These are phyloP conservation scores for Davidsoniella eucalypti DNA, from an alignment of 2,329 filamentous ascomycete genomes.

Conservation along the genomic window DNA sequence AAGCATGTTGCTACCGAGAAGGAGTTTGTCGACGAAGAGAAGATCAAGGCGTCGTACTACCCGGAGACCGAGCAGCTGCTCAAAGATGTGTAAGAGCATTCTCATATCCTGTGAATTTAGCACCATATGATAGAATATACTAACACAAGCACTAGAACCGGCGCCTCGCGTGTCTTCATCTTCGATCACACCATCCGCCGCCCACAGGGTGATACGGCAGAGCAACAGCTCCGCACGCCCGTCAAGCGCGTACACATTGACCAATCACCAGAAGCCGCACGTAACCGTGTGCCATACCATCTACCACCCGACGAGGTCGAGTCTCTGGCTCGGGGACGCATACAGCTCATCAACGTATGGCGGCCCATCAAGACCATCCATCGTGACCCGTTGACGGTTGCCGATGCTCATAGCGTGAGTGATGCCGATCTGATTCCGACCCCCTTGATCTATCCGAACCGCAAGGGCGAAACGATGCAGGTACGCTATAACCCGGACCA, in stretches of 20 bases:
- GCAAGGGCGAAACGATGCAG: slow-evolving; percentile 31
- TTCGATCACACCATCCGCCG: slow-evolving; percentile 60
- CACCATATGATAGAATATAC: slow-evolving; percentile 15
- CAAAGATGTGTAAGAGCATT: slow-evolving; percentile 26
- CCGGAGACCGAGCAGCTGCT: slow-evolving; percentile 52
- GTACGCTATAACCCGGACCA: slow-evolving; percentile 27
- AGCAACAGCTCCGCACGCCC: slow-evolving; percentile 32
- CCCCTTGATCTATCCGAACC: slow-evolving; percentile 32
- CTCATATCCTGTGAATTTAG: slow-evolving; percentile 11
- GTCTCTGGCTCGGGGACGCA: slow-evolving; percentile 22
- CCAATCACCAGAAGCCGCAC: slow-evolving; percentile 32
- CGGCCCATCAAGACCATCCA: slow-evolving; percentile 28
- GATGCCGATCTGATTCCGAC: slow-evolving; percentile 35
- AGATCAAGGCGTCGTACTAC: slow-evolving; percentile 51
- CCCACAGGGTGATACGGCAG: slow-evolving; percentile 29
- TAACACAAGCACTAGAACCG: slow-evolving; percentile 28
- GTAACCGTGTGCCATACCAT: slow-evolving; percentile 23
- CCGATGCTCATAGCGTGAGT: slow-evolving; percentile 31
- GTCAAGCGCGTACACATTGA: slow-evolving; percentile 30
- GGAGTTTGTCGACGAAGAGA: slow-evolving; percentile 34
- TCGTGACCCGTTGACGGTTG: slow-evolving; percentile 35
- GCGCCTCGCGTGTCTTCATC: slow-evolving; percentile 42
- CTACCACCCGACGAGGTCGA: slow-evolving; percentile 25
- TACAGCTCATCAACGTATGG: slow-evolving; percentile 39
- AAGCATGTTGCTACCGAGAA: slow-evolving; percentile 19